phyloP scores from a whole-genome alignment of 108 stramenopile species.

The Nitzschia sp. region DNA sequence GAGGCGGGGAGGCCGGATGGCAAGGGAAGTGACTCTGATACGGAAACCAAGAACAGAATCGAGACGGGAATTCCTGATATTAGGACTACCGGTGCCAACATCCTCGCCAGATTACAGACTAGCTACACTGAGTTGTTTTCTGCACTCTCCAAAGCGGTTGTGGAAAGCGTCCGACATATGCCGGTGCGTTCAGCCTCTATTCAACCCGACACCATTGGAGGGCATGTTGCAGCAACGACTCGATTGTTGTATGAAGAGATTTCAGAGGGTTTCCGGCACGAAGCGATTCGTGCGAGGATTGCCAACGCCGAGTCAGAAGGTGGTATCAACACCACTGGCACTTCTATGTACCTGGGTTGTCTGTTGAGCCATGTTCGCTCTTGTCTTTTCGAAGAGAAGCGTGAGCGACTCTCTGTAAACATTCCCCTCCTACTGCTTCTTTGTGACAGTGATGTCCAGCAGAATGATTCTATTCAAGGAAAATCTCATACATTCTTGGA shows the following conservation, averaged over 20 bases:
- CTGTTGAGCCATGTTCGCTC: conserved; percentile 56
- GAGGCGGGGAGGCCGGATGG: conserved; percentile 5
- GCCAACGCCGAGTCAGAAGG: background rate
- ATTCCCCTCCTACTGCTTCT: conserved; percentile 56
- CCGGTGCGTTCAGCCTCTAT: conserved; percentile 37
- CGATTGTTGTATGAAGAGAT: conserved; percentile 51
- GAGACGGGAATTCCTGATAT: conserved; percentile 74
- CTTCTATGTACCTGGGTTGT: conserved; percentile 72
- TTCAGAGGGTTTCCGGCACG: conserved; percentile 35
- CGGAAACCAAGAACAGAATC: conserved; percentile 41
- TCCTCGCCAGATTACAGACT: conserved; percentile 68
- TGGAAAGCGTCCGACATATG: conserved; percentile 53
- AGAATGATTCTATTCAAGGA: background rate
- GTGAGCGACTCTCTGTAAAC: conserved; percentile 66
- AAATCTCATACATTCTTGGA: conserved; percentile 39
- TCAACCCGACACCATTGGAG: conserved; percentile 41
- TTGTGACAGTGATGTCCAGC: conserved; percentile 9
- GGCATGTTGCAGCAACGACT: conserved; percentile 45
- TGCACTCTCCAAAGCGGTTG: conserved; percentile 49
- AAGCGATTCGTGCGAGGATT: background rate
- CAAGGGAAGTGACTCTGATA: background rate
- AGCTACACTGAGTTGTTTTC: conserved; percentile 60
- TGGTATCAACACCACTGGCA: conserved; percentile 12
- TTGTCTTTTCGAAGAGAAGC: conserved; percentile 73
- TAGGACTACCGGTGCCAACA: conserved; percentile 54